A percentile compares a stretch with the other conserved stretches of the same genome.
phyloP scores from a whole-genome alignment of 768 basidiomycete genomes.

The Russula dissimulans region DNA sequence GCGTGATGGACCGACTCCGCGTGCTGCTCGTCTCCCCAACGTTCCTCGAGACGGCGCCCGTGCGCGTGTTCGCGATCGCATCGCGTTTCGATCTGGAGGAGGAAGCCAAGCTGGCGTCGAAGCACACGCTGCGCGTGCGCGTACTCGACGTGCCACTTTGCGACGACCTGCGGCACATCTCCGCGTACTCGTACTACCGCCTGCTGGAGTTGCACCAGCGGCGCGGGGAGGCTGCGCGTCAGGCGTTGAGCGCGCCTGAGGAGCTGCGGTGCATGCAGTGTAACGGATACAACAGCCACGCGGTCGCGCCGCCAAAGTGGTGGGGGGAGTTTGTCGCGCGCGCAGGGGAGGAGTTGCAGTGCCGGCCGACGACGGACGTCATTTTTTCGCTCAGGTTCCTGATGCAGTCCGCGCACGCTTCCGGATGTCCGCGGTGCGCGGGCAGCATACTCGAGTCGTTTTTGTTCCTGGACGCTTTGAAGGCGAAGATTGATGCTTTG shows the following conservation, averaged over 20 bases:
- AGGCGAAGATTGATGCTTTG: constrained; percentile 46
- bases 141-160: constrained; percentile 48
- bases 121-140: constrained; percentile 43
- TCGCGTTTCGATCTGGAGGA: constrained; percentile 54
- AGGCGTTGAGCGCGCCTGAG: constrained; percentile 37
- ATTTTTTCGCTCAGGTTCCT: constrained; percentile 57
- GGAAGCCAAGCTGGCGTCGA: constrained; percentile 54
- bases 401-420: constrained; percentile 37
- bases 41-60: constrained; percentile 41
- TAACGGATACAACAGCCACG: constrained; percentile 40
- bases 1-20: constrained; percentile 41
- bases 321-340: constrained; percentile 52
- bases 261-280: constrained; percentile 61
- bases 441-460: constrained; percentile 58
- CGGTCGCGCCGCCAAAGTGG: constrained; percentile 53
- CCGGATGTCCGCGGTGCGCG: constrained; percentile 55
- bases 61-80: constrained; percentile 63
- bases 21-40: constrained; percentile 39
- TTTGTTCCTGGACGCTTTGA: constrained; percentile 45
- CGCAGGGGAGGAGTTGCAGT: constrained; percentile 48
- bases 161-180: constrained; percentile 56
- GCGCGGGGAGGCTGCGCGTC: constrained; percentile 41
- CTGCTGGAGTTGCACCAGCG: constrained; percentile 51
- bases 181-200: constrained; percentile 59
- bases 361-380: constrained; percentile 46